A percentile compares a stretch with the other conserved stretches of the same genome.
Evolutionary conservation across 1,139 yeast species (phyloP).

Genomic region (Hyphopichia fennica): DNA sequence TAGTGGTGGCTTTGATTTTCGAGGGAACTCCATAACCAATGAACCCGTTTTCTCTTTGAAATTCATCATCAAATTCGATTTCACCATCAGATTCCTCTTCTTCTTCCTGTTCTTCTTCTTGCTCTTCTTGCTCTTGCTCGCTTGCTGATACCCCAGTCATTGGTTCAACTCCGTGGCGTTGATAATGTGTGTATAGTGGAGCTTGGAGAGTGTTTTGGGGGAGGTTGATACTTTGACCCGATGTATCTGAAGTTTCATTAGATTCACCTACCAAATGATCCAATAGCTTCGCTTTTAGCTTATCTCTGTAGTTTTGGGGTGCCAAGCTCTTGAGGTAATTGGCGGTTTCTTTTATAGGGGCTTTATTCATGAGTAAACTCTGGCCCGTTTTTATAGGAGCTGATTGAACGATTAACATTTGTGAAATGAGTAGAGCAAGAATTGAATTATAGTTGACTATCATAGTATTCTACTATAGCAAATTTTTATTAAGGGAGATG

Average conservation of each 20-base stretch:
- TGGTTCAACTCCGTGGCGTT: no score
- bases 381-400: background rate
- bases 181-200: no score
- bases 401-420: background rate
- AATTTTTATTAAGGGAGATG: background rate
- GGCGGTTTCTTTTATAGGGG: background rate
- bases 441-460: no score
- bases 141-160: no score
- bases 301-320: background rate
- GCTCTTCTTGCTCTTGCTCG: no score
- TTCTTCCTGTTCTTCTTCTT: background rate
- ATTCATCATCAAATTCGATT: constrained; percentile 1
- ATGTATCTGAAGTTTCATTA: background rate
- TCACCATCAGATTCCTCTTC: constrained; percentile 1
- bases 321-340: background rate
- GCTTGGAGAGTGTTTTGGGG: background rate
- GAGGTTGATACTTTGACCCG: background rate
- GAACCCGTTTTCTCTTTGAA: constrained; percentile 1
- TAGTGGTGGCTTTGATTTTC: background rate
- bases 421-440: background rate
- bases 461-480: no score
- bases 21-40: constrained; percentile 3
- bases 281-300: background rate
- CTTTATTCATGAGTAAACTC: no score
- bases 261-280: background rate